A percentile compares a stretch with the other conserved stretches of the same genome.
Conservation (phyloP, 1,284 basidiomycete species). For the Ustilago xerochloae region DNA sequence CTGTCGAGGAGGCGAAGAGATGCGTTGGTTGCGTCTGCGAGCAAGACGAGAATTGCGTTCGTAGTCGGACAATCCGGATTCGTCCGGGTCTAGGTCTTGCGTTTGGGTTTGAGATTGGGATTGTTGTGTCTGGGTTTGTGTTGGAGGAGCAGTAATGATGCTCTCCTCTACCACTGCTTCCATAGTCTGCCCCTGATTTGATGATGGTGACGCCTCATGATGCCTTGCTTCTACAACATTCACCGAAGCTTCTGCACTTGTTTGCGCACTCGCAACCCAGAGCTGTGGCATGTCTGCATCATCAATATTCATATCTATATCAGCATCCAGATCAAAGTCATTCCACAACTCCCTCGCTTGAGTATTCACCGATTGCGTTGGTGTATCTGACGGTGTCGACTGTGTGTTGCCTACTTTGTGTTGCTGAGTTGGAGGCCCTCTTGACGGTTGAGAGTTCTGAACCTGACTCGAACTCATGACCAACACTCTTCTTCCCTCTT, state of each 20-base stretch:
- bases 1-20: neutral
- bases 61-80: conserved; percentile 37
- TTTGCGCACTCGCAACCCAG: neutral
- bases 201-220: too few relatives aligned
- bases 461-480: neutral
- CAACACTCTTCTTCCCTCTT: neutral
- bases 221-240: neutral
- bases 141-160: too few relatives aligned
- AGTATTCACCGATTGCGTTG: neutral
- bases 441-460: neutral
- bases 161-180: neutral
- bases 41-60: conserved; percentile 7
- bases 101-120: conserved; percentile 7
- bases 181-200: too few relatives aligned
- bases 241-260: neutral
- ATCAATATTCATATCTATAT: neutral
- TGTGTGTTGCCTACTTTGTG: neutral
- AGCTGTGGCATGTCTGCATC: neutral
- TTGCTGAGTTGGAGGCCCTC: neutral
- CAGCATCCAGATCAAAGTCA: conserved; percentile 22
- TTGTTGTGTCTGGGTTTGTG: neutral
- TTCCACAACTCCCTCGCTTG: conserved; percentile 3
- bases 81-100: conserved; percentile 20
- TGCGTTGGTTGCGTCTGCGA: neutral
- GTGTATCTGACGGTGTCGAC: too few relatives aligned